Percentiles rank a stretch among this genome's conserved stretches.
Evolutionary conservation across 768 basidiomycete genomes (phyloP).

Genomic region (Nidularia pulvinata): DNA sequence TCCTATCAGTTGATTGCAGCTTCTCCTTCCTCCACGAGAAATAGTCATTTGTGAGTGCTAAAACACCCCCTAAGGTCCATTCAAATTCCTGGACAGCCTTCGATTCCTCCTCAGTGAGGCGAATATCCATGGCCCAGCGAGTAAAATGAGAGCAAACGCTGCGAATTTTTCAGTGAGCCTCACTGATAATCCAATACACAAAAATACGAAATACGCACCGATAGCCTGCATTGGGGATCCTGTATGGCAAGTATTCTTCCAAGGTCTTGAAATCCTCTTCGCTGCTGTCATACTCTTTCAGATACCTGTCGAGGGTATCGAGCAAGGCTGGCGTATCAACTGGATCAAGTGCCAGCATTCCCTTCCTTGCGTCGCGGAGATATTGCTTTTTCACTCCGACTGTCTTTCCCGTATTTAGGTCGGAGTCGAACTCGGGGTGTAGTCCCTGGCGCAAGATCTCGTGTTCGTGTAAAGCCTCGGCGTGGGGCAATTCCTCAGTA

Average conservation of each 20-base stretch:
- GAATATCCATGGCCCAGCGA: not conserved
- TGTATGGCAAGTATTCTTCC: constrained; percentile 15
- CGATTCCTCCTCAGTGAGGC: constrained; percentile 2
- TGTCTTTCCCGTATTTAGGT: constrained; percentile 9
- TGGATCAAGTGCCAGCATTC: constrained; percentile 12
- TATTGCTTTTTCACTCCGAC: constrained; percentile 12
- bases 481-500: constrained; percentile 16
- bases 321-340: constrained; percentile 6
- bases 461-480: constrained; percentile 12
- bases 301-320: constrained; percentile 6
- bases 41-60: constrained; percentile 19
- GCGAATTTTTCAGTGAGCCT: not conserved
- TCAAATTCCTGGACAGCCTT: constrained; percentile 10
- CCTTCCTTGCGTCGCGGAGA: constrained; percentile 8
- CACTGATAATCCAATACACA: no score
- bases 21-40: constrained; percentile 22
- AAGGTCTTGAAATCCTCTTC: constrained; percentile 12
- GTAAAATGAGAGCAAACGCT: constrained; percentile 1
- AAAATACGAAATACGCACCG: constrained; percentile 5
- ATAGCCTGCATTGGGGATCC: constrained; percentile 15
- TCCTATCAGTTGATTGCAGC: constrained; percentile 12
- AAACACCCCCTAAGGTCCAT: constrained; percentile 10
- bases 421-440: constrained; percentile 6
- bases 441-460: constrained; percentile 11
- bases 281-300: constrained; percentile 8